These are phyloP conservation scores for Lactarius quietus DNA, from an alignment of 768 basidiomycete genomes.

Conservation along the genomic window DNA sequence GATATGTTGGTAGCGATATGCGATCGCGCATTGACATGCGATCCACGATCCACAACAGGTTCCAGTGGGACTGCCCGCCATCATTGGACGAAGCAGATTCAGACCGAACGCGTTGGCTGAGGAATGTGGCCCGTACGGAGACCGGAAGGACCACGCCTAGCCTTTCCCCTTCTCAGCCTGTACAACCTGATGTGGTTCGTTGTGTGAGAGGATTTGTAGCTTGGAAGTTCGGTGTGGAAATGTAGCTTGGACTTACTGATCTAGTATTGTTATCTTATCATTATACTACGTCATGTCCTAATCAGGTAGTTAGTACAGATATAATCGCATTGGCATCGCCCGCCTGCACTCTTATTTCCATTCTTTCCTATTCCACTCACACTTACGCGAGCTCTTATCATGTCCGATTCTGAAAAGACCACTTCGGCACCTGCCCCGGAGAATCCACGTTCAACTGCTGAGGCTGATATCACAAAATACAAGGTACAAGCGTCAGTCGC, in stretches of 20 bases:
- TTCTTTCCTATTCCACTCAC: slow-evolving; percentile 8
- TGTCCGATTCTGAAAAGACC: slow-evolving; percentile 61
- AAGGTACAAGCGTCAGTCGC: slow-evolving; percentile 50
- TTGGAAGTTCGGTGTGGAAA: slow-evolving; percentile 17
- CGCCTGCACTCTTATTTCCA: slow-evolving; percentile 3
- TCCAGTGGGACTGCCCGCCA: slow-evolving; percentile 53
- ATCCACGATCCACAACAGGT: slow-evolving; percentile 41
- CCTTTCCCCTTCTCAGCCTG: neutral
- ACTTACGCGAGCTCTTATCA: slow-evolving; percentile 30
- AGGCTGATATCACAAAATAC: slow-evolving; percentile 83
- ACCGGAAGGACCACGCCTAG: neutral
- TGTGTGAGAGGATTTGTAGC: slow-evolving; percentile 26
- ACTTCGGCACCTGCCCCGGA: slow-evolving; percentile 32
- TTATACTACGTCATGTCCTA: slow-evolving; percentile 1
- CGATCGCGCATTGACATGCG: slow-evolving; percentile 64
- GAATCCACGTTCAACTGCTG: slow-evolving; percentile 53
- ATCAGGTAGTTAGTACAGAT: slow-evolving; percentile 8
- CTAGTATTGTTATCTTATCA: neutral
- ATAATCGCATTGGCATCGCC: slow-evolving; percentile 1
- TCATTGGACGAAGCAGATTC: slow-evolving; percentile 31
- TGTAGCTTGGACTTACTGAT: neutral
- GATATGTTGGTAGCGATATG: slow-evolving; percentile 57
- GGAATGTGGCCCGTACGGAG: slow-evolving; percentile 17
- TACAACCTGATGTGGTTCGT: slow-evolving; percentile 17
- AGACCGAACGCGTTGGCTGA: slow-evolving; percentile 53